Percentiles rank a stretch among this genome's conserved stretches.
Conservation (phyloP, 1,284 basidiomycete species). For the Sphagnurus paluster region DNA sequence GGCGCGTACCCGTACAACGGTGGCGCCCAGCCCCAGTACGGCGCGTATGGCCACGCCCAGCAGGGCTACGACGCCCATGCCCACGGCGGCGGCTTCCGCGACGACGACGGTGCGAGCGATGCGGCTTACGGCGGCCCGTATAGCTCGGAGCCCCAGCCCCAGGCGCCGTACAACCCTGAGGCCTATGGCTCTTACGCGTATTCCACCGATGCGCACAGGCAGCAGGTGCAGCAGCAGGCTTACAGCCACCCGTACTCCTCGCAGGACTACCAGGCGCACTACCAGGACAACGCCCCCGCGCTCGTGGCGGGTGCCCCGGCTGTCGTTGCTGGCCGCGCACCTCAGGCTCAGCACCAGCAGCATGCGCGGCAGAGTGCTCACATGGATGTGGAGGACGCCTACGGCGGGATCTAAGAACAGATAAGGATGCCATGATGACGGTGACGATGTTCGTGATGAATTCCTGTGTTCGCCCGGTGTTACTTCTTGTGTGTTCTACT, state of each 20-base stretch:
- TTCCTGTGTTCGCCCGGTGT: neutral
- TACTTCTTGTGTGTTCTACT: neutral
- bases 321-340: constrained; percentile 20
- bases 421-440: constrained; percentile 4
- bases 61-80: constrained; percentile 19
- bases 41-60: constrained; percentile 41
- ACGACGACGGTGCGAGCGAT: constrained; percentile 23
- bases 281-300: constrained; percentile 8
- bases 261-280: constrained; percentile 14
- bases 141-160: constrained; percentile 36
- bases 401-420: constrained; percentile 21
- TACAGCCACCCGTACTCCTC: constrained; percentile 15
- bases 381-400: constrained; percentile 20
- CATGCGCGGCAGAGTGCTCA: constrained; percentile 18
- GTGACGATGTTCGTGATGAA: constrained; percentile 12
- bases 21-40: constrained; percentile 33
- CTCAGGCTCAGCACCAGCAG: constrained; percentile 16
- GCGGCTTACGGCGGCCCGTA: constrained; percentile 34
- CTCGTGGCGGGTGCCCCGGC: constrained; percentile 5
- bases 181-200: constrained; percentile 38
- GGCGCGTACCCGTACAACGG: constrained; percentile 28
- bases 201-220: constrained; percentile 13
- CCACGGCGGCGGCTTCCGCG: constrained; percentile 1
- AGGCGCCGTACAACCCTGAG: constrained; percentile 37
- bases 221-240: constrained; percentile 1